These are phyloP conservation scores for Xerocomus tenax DNA, from an alignment of 1,284 basidiomycete genomes.

Conservation along the genomic window DNA sequence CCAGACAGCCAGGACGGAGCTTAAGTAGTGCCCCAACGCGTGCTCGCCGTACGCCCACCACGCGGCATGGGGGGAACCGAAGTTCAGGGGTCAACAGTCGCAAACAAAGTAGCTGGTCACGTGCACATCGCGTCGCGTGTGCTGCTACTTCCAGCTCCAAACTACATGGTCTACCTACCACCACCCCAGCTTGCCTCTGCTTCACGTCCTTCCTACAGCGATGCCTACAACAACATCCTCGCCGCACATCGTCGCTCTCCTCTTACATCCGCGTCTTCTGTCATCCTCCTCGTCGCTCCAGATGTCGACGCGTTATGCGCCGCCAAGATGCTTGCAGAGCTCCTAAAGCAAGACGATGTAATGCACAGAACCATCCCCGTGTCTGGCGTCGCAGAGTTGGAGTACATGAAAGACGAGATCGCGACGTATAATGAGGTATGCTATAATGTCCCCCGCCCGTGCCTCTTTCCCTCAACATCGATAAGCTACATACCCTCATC, in stretches of 20 bases:
- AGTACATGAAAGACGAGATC: conserved; percentile 60
- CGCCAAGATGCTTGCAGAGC: conserved; percentile 77
- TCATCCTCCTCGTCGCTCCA: conserved; percentile 79
- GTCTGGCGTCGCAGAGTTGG: conserved; percentile 73
- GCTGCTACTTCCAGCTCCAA: no score
- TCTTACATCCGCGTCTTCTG: conserved; percentile 67
- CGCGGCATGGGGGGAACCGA: conserved; percentile 19
- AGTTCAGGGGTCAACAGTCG: conserved; percentile 16
- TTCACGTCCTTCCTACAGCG: conserved; percentile 59
- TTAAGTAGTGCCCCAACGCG: conserved; percentile 30
- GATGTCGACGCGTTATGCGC: conserved; percentile 90
- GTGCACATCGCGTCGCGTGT: conserved; percentile 8
- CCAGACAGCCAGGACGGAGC: conserved; percentile 5
- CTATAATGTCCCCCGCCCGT: background rate
- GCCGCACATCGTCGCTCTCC: conserved; percentile 66
- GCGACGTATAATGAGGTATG: conserved; percentile 62
- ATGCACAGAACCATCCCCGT: conserved; percentile 89
- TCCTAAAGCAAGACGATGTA: conserved; percentile 91
- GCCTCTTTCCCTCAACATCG: conserved; percentile 4
- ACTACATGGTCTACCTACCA: conserved; percentile 57
- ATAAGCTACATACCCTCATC: conserved; percentile 82
- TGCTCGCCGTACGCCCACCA: conserved; percentile 25
- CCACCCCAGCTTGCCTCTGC: conserved; percentile 58
- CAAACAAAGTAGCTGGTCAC: conserved; percentile 18
- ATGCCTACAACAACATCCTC: conserved; percentile 73